These are phyloP conservation scores for Logfia minima DNA, from an alignment of 129 eudicot species.

Conservation along the genomic window DNA sequence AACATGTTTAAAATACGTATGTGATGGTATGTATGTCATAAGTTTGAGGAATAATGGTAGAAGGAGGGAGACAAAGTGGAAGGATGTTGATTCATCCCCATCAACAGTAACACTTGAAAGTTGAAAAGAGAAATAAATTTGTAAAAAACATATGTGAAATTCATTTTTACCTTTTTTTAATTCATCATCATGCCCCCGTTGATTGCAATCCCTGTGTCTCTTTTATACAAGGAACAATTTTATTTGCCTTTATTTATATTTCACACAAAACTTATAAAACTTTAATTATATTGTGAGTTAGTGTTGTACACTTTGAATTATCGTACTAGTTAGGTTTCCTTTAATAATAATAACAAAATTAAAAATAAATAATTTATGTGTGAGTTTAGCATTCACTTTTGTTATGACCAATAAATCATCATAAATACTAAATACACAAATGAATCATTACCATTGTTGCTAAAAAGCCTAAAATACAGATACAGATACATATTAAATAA, in stretches of 20 bases:
- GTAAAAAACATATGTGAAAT: constrained; percentile 27
- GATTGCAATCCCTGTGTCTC: constrained; percentile 43
- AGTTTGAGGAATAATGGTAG: too few relatives aligned
- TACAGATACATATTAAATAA: not conserved
- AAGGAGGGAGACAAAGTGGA: constrained; percentile 61
- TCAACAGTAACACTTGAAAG: constrained; percentile 47
- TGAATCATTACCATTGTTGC: not conserved
- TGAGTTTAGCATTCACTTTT: not conserved
- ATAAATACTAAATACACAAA: not conserved
- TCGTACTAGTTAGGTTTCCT: not conserved
- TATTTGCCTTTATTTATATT: not conserved
- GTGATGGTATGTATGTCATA: too few relatives aligned
- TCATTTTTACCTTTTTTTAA: constrained; percentile 64
- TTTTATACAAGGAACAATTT: constrained; percentile 18
- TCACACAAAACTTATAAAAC: not conserved
- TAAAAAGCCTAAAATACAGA: not conserved
- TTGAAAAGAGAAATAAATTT: constrained; percentile 29
- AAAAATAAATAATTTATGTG: too few relatives aligned
- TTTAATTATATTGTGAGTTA: not conserved
- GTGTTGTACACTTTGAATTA: not conserved
- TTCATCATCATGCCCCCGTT: constrained; percentile 53
- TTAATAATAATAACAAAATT: too few relatives aligned
- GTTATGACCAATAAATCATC: not conserved
- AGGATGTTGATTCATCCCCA: constrained; percentile 70
- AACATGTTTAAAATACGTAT: too few relatives aligned